phyloP scores from a whole-genome alignment of 2,329 filamentous ascomycete species.

The Penicillium olsonii region DNA sequence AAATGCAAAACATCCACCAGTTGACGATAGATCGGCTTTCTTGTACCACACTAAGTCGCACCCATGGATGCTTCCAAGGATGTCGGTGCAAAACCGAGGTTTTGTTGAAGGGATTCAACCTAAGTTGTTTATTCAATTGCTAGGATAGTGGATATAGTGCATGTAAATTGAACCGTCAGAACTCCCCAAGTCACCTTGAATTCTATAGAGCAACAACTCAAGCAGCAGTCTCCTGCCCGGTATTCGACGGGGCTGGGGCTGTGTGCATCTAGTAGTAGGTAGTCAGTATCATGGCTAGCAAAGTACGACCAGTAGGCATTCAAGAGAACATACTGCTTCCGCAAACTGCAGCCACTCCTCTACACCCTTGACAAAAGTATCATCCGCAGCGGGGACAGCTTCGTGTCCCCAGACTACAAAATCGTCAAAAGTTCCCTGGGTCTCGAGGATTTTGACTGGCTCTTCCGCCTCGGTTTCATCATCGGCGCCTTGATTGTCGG shows the following conservation, averaged over 20 bases:
- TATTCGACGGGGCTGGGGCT: conserved; percentile 4
- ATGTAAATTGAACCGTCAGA: neutral
- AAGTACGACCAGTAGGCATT: neutral
- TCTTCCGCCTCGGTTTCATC: conserved; percentile 50
- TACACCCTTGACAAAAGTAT: conserved; percentile 73
- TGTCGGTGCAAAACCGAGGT: too few species aligned
- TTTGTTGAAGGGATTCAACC: neutral
- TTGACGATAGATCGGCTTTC: neutral
- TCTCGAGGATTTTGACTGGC: conserved; percentile 60
- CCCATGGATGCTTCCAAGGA: too few species aligned
- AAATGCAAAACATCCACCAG: too few species aligned
- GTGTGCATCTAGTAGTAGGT: conserved; percentile 31
- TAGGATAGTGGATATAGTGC: neutral
- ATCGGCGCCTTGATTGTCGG: conserved; percentile 46
- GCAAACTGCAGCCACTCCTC: conserved; percentile 80
- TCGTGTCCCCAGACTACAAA: conserved; percentile 87
- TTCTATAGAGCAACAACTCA: neutral
- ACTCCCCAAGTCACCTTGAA: neutral
- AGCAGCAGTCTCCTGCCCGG: conserved; percentile 9
- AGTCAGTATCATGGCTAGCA: neutral
- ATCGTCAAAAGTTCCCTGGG: conserved; percentile 69
- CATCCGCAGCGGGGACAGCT: conserved; percentile 60
- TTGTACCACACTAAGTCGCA: neutral
- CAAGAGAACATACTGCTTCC: conserved; percentile 57
- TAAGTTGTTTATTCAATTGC: neutral